Conservation (phyloP, 2,329 filamentous ascomycete genomes). For the Penicillium sp. region DNA sequence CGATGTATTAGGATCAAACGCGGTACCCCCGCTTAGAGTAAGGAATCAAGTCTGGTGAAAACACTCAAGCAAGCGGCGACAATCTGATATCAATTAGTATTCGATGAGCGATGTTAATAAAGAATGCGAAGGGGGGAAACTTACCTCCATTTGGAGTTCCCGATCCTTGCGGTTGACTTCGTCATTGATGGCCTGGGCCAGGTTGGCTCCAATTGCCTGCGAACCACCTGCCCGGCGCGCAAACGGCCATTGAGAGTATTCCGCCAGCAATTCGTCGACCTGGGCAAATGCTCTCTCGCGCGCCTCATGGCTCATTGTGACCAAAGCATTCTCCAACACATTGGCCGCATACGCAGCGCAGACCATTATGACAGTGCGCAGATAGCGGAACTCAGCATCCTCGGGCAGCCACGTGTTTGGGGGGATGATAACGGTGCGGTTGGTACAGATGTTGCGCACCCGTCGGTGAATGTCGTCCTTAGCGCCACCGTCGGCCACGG, state of each 20-base stretch:
- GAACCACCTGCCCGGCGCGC: constrained; percentile 75
- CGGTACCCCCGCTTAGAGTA: constrained; percentile 64
- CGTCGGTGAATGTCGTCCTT: constrained; percentile 96
- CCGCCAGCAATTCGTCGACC: constrained; percentile 91
- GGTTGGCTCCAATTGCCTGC: constrained; percentile 86
- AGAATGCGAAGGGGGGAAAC: constrained; percentile 28
- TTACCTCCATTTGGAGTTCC: constrained; percentile 93
- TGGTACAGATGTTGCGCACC: constrained; percentile 89
- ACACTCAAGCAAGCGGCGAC: constrained; percentile 96
- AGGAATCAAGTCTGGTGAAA: constrained; percentile 94
- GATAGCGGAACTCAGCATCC: constrained; percentile 89
- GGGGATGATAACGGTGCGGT: constrained; percentile 89
- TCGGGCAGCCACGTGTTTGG: constrained; percentile 88
- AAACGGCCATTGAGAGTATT: constrained; percentile 98
- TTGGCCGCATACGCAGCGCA: constrained; percentile 98
- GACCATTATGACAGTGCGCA: constrained; percentile 92
- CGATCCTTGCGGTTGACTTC: constrained; percentile 91
- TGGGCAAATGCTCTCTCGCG: constrained; percentile 94
- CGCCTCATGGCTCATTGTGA: constrained; percentile 89
- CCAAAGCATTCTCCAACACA: constrained; percentile 95
- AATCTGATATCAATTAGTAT: constrained; percentile 53
- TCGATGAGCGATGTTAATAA: neutral
- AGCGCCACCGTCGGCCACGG: constrained; percentile 91
- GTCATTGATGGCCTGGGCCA: constrained; percentile 84
- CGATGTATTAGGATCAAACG: constrained; percentile 28